Evolutionary conservation across 2,329 filamentous ascomycete species (phyloP), one percentile per base, ranked within the genome.

Genomic region (Monosporascus sp.): DNA sequence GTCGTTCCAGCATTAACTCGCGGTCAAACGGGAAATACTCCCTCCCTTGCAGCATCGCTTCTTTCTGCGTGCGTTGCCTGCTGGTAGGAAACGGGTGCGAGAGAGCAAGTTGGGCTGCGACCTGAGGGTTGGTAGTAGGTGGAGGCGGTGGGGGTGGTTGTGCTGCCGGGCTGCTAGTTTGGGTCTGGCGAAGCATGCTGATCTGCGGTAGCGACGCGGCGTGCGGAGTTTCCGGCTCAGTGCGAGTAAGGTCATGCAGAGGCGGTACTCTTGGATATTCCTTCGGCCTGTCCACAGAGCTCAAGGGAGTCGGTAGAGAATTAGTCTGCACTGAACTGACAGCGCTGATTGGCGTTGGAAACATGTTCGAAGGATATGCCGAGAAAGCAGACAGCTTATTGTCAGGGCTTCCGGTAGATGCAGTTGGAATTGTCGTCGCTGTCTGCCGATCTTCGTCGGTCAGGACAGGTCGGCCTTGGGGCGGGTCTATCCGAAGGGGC

Each of bases 21-120:
- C 84, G 81, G 65, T 90, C 85, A 57, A 87, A 92, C 6, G 89
- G 89, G 55, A 85, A 85, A 70, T 90, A 97, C n/a, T 83, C 80
- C 41, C 88, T 80, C 14, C 89, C 89, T 34, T 79, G 78, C 17
- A 96, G 74, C 93, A 97, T 97, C 68, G 94, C 90, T 55, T 95
- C 88, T 70, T 94, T 94, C 66, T 96, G 90, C 1, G 85, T 87
- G 55, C 78, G 72, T 62, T 65, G 62, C 60, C 71, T 60, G 11
- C 63, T 62, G 2, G 67, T 51, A 45, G 74, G 71, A 53, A 77
- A 79, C 55, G 78, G 71, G 61, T 83, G 80, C 24, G 79, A 80
- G 47, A 85, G 67, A 2, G 82, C 78, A 38, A 83, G 70, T 62
- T 83, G 80, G n/a, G 82, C 80, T n/a, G 79, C 77, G 47, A 77